Evolutionary conservation across 1,284 basidiomycete genomes (phyloP), one percentile per base, ranked within the genome.

Genomic region (Apiotrichum gracile): DNA sequence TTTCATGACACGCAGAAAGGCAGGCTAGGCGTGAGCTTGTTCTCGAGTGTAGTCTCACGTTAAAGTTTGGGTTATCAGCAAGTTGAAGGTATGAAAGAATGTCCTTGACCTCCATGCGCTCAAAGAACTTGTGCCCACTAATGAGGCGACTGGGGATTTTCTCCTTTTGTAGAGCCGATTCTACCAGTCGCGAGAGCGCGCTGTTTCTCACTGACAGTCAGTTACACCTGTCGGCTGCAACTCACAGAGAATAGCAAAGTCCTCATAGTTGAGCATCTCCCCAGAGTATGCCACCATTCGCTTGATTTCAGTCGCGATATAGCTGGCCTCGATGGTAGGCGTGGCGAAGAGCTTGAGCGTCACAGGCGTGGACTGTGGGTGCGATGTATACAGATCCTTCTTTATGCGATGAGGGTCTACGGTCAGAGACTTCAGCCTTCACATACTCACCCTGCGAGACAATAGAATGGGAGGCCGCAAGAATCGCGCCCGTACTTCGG

Each of bases 41-140:
- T 6, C 19, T 22, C 6, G 21, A 34, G 7, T 26, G 49, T 16
- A 26, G 9, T 14, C 70, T 58, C 41, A 71, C 71, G 6, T 78
- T 78, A 64, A 86, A 93, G 14, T 79, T 76, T 0, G 88, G 84
- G 67, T 94, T 94, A 62, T 92, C 89, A 2, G 86, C 79, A 2
- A 94, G 78, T 66, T 91, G 89, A 1, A 92, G 76, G 72, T 94
- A 94, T 1, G 87, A 86, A n/a, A 94, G 76, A 22, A 93, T 63
- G 69, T 92, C 89, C 76, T 91, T 92, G 68, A 96, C 82, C 78
- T 89, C 88, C 61, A 82, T 72, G 9, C 90, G 84, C 58, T 92
- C 88, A 65, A 92, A 93, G 80, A 92, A 92, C 69, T 86, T 88
- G 69, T 87, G 84, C 0, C 89, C 89, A 16, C 84, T 86, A 10